Conservation (phyloP, 495 filamentous ascomycete species). For the Aspergillus carlsbadensis region DNA sequence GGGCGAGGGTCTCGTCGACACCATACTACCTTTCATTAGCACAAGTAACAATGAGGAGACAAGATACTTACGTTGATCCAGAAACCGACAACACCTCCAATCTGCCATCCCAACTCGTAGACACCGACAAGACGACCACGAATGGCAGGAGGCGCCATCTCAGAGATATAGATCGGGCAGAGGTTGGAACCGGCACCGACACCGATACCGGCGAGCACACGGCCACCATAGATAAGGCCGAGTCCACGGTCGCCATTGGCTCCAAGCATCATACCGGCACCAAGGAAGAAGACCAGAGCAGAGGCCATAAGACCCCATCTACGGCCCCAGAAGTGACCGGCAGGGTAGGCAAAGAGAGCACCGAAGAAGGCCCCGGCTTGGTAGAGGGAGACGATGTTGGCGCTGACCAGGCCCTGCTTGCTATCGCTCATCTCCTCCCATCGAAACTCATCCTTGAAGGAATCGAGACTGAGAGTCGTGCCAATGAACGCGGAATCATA, state of each 20-base stretch:
- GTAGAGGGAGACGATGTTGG: constrained; percentile 70
- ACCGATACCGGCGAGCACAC: constrained; percentile 70
- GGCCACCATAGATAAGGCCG: constrained; percentile 64
- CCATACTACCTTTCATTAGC: constrained; percentile 33
- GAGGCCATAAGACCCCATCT: constrained; percentile 51
- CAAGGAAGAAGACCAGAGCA: constrained; percentile 58
- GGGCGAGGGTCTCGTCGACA: constrained; percentile 32
- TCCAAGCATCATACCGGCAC: constrained; percentile 63
- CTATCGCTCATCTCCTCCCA: constrained; percentile 42
- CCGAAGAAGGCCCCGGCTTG: constrained; percentile 70
- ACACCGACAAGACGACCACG: constrained; percentile 76
- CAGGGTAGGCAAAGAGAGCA: constrained; percentile 55
- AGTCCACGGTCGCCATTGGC: constrained; percentile 57
- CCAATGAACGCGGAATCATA: constrained; percentile 76
- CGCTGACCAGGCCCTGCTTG: constrained; percentile 52
- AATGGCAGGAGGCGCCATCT: constrained; percentile 78
- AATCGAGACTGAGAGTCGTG: constrained; percentile 63
- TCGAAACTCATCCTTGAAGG: constrained; percentile 62
- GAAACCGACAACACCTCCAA: constrained; percentile 72
- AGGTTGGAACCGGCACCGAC: constrained; percentile 76
- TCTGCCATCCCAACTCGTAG: constrained; percentile 73
- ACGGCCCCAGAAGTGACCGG: constrained; percentile 57
- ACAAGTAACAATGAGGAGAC: neutral
- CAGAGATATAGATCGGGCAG: constrained; percentile 78
- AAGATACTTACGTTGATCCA: constrained; percentile 58